These are phyloP conservation scores for Tulasnella sp. DNA, from an alignment of 768 basidiomycete genomes.

Conservation along the genomic window DNA sequence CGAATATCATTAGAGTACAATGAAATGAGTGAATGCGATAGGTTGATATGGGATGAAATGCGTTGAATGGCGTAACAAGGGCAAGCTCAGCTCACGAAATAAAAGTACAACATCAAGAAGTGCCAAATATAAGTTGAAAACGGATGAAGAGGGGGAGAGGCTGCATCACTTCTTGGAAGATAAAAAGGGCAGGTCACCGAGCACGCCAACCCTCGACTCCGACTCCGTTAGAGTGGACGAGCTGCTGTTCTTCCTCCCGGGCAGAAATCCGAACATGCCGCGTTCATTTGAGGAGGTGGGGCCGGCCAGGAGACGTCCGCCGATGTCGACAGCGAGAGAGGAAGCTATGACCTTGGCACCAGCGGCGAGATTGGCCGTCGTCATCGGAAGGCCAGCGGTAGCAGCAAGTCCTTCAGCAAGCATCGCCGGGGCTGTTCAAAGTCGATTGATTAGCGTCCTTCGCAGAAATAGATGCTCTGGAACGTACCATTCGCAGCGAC, in stretches of 20 bases:
- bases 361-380: conserved; percentile 8
- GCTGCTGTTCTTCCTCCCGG: neutral
- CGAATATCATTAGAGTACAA: neutral
- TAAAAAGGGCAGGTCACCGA: neutral
- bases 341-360: conserved; percentile 20
- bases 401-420: conserved; percentile 13
- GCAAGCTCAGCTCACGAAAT: neutral
- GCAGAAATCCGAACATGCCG: neutral
- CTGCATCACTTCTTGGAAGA: conserved; percentile 3
- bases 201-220: neutral
- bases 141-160: neutral
- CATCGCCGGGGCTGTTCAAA: conserved; percentile 2
- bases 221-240: conserved; percentile 11
- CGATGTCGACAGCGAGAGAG: conserved; percentile 11
- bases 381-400: conserved; percentile 8
- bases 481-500: conserved; percentile 11
- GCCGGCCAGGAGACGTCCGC: neutral
- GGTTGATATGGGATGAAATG: neutral
- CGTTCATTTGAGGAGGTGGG: neutral
- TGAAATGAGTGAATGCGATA: neutral
- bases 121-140: neutral
- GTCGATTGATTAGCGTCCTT: neutral
- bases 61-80: neutral
- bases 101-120: neutral
- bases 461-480: neutral